These are phyloP conservation scores for Fraxinus paxiana DNA, from an alignment of 305 asterid species.

Conservation along the genomic window DNA sequence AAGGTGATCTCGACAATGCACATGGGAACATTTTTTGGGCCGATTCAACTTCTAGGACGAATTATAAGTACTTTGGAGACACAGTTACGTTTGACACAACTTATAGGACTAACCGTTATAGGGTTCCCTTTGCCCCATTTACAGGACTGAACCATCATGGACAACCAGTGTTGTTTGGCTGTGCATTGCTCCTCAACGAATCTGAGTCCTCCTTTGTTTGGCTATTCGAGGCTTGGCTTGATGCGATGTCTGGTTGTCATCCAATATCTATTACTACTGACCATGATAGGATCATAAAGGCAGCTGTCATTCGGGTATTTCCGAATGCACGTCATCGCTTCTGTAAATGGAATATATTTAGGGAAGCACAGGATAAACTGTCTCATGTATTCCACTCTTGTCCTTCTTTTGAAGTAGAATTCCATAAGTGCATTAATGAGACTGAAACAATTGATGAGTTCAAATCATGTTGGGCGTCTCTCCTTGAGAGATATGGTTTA, in stretches of 20 bases:
- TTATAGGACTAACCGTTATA: conserved; percentile 55
- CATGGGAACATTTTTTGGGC: conserved; percentile 65
- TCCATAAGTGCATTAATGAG: conserved; percentile 53
- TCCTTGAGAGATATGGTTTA: conserved; percentile 43
- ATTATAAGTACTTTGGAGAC: conserved; percentile 58
- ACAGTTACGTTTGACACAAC: conserved; percentile 63
- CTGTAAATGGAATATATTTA: conserved; percentile 65
- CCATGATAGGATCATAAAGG: conserved; percentile 49
- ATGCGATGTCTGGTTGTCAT: conserved; percentile 47
- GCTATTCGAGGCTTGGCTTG: conserved; percentile 61
- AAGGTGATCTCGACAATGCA: conserved; percentile 48
- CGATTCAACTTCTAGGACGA: conserved; percentile 44
- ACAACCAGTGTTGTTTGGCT: conserved; percentile 61
- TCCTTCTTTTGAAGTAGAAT: conserved; percentile 51
- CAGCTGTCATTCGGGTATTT: conserved; percentile 49
- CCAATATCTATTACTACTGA: conserved; percentile 65
- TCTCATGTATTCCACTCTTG: conserved; percentile 46
- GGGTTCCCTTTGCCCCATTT: conserved; percentile 63
- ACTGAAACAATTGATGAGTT: conserved; percentile 53
- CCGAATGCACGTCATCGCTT: conserved; percentile 54
- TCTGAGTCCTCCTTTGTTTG: conserved; percentile 58
- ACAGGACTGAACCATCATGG: conserved; percentile 70
- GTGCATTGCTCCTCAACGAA: conserved; percentile 57
- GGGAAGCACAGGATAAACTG: conserved; percentile 60
- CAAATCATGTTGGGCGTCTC: conserved; percentile 57